Percentiles rank a stretch among this genome's conserved stretches.
phyloP scores from a whole-genome alignment of 345 rosid species.

The Brassica incana region DNA sequence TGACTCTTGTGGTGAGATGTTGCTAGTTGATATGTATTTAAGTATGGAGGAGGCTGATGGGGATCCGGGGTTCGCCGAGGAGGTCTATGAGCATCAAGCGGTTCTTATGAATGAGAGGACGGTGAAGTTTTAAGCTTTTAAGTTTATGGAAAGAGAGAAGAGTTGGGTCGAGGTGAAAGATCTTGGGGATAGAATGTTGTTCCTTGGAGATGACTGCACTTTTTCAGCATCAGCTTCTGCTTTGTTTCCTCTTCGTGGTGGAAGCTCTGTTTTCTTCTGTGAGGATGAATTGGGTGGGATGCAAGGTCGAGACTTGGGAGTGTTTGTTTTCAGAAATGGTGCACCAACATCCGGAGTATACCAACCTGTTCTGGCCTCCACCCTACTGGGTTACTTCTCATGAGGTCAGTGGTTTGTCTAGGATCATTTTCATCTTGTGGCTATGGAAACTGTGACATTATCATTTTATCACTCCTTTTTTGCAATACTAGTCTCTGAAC shows the following conservation, averaged over 20 bases:
- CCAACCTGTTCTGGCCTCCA: conserved; percentile 86
- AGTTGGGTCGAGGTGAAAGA: conserved; percentile 57
- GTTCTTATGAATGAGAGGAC: conserved; percentile 63
- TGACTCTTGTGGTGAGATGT: conserved; percentile 64
- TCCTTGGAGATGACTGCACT: conserved; percentile 73
- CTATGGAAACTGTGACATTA: background rate
- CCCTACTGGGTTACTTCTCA: conserved; percentile 59
- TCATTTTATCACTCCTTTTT: background rate
- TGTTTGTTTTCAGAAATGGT: conserved; percentile 60
- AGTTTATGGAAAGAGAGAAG: conserved; percentile 45
- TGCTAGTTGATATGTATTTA: conserved; percentile 34
- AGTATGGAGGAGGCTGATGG: conserved; percentile 47
- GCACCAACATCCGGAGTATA: conserved; percentile 45
- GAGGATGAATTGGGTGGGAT: conserved; percentile 41
- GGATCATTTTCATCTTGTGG: too few relatives aligned
- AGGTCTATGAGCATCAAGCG: conserved; percentile 41
- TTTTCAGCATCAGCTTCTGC: conserved; percentile 63
- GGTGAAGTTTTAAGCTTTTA: conserved; percentile 66
- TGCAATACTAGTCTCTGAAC: background rate
- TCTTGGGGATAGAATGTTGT: conserved; percentile 62
- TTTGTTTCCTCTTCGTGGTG: conserved; percentile 43
- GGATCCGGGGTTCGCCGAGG: conserved; percentile 12
- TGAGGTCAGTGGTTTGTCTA: conserved; percentile 50
- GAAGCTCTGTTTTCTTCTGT: conserved; percentile 60
- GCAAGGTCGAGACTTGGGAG: conserved; percentile 53